Percentiles rank a stretch among this genome's conserved stretches.
Conservation (phyloP, 164 flowering plant species). For the grape (Vitis vinifera) region DNA sequence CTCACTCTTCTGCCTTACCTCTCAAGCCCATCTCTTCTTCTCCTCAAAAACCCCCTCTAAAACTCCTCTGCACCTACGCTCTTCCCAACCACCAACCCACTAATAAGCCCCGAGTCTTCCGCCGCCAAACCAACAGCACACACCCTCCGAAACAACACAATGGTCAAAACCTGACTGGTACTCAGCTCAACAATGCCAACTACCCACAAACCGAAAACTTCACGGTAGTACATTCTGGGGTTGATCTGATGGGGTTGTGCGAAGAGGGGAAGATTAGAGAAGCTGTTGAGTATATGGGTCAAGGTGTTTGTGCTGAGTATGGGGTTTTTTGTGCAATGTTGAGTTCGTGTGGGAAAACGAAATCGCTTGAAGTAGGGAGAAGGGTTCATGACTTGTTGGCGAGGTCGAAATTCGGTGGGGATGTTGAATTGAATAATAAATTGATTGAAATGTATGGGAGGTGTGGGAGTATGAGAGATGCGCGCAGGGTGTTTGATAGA, state of each 20-base stretch:
- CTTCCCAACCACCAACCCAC: background rate
- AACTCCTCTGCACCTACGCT: constrained; percentile 17
- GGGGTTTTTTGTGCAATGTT: constrained; percentile 23
- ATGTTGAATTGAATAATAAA: constrained; percentile 30
- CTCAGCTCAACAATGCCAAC: background rate
- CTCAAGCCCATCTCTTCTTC: background rate
- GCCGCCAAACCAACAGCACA: constrained; percentile 9
- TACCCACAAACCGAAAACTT: constrained; percentile 2
- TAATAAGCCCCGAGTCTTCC: constrained; percentile 1
- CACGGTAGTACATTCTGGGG: background rate
- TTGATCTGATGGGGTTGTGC: constrained; percentile 35
- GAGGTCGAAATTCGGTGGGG: constrained; percentile 16
- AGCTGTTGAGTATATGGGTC: constrained; percentile 29
- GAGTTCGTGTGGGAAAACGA: constrained; percentile 17
- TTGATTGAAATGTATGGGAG: constrained; percentile 29
- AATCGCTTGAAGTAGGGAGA: constrained; percentile 26
- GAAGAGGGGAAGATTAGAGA: constrained; percentile 33
- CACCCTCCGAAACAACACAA: constrained; percentile 1
- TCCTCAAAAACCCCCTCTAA: background rate
- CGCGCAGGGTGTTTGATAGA: constrained; percentile 44
- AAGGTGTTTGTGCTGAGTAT: constrained; percentile 22
- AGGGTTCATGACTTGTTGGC: constrained; percentile 29
- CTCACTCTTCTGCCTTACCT: background rate
- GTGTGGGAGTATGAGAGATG: constrained; percentile 36
- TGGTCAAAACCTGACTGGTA: background rate